A percentile compares a stretch with the other conserved stretches of the same genome.
Evolutionary conservation across 2,329 filamentous ascomycete genomes (phyloP).

Genomic region (Aspergillus thermomutatus): DNA sequence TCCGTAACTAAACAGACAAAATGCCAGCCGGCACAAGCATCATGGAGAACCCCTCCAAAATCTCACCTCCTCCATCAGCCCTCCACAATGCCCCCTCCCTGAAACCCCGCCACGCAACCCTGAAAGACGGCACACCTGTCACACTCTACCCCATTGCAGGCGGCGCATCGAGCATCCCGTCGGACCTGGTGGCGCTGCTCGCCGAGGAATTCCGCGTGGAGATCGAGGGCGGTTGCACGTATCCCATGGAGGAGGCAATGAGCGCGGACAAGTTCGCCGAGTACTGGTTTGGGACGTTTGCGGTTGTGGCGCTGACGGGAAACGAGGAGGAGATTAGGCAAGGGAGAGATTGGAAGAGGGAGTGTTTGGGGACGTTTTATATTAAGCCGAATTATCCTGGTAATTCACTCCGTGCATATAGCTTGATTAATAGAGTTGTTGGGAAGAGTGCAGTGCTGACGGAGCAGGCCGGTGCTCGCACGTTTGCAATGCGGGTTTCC

Average conservation of each 20-base stretch:
- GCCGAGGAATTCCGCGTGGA: constrained; percentile 34
- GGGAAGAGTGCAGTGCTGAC: neutral
- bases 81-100: constrained; percentile 18
- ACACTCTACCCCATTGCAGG: constrained; percentile 29
- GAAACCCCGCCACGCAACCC: constrained; percentile 19
- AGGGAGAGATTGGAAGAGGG: constrained; percentile 32
- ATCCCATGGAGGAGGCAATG: constrained; percentile 38
- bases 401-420: constrained; percentile 10
- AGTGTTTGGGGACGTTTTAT: constrained; percentile 41
- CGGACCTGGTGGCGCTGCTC: constrained; percentile 24
- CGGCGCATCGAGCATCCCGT: constrained; percentile 21
- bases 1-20: constrained; percentile 12
- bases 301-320: constrained; percentile 26
- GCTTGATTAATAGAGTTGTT: neutral
- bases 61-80: constrained; percentile 23
- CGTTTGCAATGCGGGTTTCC: constrained; percentile 38
- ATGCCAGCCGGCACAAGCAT: constrained; percentile 32
- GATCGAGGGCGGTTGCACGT: constrained; percentile 34
- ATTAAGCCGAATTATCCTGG: constrained; percentile 42
- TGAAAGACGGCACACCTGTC: constrained; percentile 21
- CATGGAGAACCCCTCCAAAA: constrained; percentile 34
- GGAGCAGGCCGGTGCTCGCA: constrained; percentile 37
- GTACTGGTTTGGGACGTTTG: constrained; percentile 41
- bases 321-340: constrained; percentile 15
- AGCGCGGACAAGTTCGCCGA: constrained; percentile 26